Percentiles rank a stretch among this genome's conserved stretches.
Evolutionary conservation across 768 basidiomycete genomes (phyloP).

Genomic region (Tulasnella sp.): DNA sequence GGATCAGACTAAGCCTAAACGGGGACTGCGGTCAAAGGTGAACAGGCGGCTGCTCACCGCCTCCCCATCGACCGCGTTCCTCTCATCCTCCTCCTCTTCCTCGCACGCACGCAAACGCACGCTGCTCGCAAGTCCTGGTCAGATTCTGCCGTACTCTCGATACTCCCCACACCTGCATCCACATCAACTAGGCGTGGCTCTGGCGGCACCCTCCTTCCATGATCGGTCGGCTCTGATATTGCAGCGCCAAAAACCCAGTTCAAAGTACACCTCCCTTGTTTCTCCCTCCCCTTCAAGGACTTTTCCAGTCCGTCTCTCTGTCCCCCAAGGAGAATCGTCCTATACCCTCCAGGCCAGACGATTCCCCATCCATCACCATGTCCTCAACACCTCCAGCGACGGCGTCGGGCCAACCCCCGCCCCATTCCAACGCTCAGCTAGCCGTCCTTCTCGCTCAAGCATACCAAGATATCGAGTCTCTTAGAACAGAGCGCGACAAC

Average conservation of each 20-base stretch:
- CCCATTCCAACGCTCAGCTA: constrained; percentile 21
- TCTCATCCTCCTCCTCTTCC: not conserved
- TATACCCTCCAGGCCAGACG: constrained; percentile 10
- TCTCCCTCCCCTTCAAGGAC: constrained; percentile 23
- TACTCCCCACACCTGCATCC: constrained; percentile 5
- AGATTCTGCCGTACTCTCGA: constrained; percentile 20
- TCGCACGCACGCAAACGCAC: not conserved
- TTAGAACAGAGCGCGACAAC: constrained; percentile 20
- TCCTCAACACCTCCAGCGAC: constrained; percentile 18
- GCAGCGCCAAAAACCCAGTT: constrained; percentile 23
- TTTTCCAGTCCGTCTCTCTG: not conserved
- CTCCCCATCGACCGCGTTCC: constrained; percentile 21
- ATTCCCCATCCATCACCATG: constrained; percentile 16
- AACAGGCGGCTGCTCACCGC: constrained; percentile 26
- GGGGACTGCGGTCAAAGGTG: constrained; percentile 25
- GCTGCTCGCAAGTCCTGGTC: not conserved
- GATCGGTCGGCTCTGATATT: constrained; percentile 12
- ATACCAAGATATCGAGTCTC: constrained; percentile 19
- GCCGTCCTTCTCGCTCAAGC: constrained; percentile 23
- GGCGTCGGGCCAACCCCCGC: constrained; percentile 14
- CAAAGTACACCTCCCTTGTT: constrained; percentile 20
- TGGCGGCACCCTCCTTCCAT: constrained; percentile 25
- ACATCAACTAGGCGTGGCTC: constrained; percentile 10
- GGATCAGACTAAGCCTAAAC: constrained; percentile 8
- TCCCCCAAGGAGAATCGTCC: not conserved